Evolutionary conservation across 2,329 filamentous ascomycete species (phyloP).

Genomic region (Epichloe bromicola): DNA sequence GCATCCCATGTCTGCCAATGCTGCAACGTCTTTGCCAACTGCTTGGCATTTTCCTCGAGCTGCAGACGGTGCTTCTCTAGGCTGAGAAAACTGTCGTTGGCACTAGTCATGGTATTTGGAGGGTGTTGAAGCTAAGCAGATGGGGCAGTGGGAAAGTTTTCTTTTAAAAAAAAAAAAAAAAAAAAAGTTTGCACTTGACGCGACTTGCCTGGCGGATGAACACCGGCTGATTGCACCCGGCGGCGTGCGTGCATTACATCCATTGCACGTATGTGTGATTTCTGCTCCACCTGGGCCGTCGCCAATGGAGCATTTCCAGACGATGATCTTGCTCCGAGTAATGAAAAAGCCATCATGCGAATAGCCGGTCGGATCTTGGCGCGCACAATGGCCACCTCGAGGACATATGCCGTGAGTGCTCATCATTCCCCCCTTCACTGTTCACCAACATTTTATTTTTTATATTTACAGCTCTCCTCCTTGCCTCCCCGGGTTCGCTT

Average conservation of each 20-base stretch:
- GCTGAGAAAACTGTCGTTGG: constrained; percentile 43
- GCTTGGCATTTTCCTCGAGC: constrained; percentile 58
- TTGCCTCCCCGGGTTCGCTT: neutral
- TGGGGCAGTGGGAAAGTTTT: neutral
- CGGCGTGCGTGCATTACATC: too few relatives aligned
- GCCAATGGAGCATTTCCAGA: too few relatives aligned
- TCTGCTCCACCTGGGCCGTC: too few relatives aligned
- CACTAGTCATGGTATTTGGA: constrained; percentile 22
- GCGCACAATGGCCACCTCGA: constrained; percentile 17
- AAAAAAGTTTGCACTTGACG: neutral
- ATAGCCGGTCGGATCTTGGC: constrained; percentile 7
- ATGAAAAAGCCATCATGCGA: neutral
- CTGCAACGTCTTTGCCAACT: constrained; percentile 62
- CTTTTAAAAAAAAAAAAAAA: neutral
- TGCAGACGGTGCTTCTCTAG: constrained; percentile 63
- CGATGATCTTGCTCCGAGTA: neutral
- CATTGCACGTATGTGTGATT: too few relatives aligned
- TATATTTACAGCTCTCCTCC: neutral
- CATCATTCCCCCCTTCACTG: neutral
- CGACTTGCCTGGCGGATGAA: constrained; percentile 10
- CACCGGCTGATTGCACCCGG: constrained; percentile 11
- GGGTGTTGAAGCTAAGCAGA: neutral
- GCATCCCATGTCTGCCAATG: constrained; percentile 88
- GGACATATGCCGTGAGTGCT: constrained; percentile 22
- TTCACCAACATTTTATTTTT: neutral